These are phyloP conservation scores for Monosporascus sp. DNA, from an alignment of 2,329 filamentous ascomycete genomes.

Conservation along the genomic window DNA sequence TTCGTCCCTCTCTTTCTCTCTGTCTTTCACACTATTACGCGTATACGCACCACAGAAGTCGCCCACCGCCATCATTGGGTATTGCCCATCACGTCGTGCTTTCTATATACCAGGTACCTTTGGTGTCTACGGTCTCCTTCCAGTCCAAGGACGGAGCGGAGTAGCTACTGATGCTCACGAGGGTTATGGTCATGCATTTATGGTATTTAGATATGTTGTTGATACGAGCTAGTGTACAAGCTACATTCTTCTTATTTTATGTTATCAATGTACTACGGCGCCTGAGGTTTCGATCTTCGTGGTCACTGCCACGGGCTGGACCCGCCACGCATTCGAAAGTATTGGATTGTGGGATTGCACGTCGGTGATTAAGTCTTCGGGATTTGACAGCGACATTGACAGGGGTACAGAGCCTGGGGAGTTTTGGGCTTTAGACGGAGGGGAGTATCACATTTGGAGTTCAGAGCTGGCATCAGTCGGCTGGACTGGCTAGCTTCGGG, in stretches of 20 bases:
- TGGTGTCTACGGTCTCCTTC: slow-evolving; percentile 5
- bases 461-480: background rate
- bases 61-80: background rate
- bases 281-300: slow-evolving; percentile 13
- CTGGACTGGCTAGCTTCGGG: background rate
- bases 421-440: background rate
- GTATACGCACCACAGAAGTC: background rate
- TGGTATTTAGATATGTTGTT: slow-evolving; percentile 20
- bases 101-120: background rate
- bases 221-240: slow-evolving; percentile 13
- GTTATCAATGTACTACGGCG: slow-evolving; percentile 23
- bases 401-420: background rate
- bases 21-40: background rate
- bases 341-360: too few relatives aligned
- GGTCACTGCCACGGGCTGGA: slow-evolving; percentile 13
- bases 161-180: slow-evolving; percentile 18
- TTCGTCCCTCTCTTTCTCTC: background rate
- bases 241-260: slow-evolving; percentile 18
- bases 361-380: too few relatives aligned
- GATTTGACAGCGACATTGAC: background rate
- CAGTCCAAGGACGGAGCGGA: slow-evolving; percentile 13
- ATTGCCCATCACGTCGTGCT: background rate
- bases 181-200: slow-evolving; percentile 23
- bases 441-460: background rate
- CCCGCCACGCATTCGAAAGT: background rate